Base-by-base conservation (phyloP, 2,329 filamentous ascomycete species). In the Colletotrichum cordylinicola region DNA sequence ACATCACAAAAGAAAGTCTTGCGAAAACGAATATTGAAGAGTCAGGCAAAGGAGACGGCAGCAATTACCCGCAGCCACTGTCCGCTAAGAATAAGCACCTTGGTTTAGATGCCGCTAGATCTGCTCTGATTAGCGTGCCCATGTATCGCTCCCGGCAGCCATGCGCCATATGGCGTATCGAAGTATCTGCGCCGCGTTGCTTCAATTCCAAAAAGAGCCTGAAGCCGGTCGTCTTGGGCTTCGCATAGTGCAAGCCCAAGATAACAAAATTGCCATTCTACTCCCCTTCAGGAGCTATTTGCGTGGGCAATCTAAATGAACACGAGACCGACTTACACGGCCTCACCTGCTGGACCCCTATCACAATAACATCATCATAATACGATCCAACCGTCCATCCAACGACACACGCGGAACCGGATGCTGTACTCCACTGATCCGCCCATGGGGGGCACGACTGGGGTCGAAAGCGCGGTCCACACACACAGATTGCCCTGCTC, bases 31-130 rank as follows among this genome's bases (percentile, higher is more conserved):
- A 55, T 43, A 62, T 39, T 24, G 60, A 60, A 24, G 24, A 62
- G 6, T 39, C 69, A 31, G 24, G 48, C 35, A 67, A 74, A 75
- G 70, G 35, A 73, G 64, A 60, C 70, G 70, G 73, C 70, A 68
- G 29, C 56, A 31, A 37, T 67, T 61, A 67, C 48, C 74, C 74
- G 74, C 66, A 74, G 65, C 61, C 66, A 76, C 60, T 39, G 52
- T 13, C 62, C 66, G 29, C 74, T 75, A 67, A 65, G 67, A 75
- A 70, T 67, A 76, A 76, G 71, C 60, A 56, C 61, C 52, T 75
- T 27, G 58, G 37, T 9, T 67, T 39, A 29, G 58, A 52, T 31
- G 43, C 55, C 16, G 74, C 43, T 66, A 66, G 70, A 70, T 52
- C 66, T n/a, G 71, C 27, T 43, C 21, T 16, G 21, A 24, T 67